Percentiles rank a stretch among this genome's conserved stretches.
Evolutionary conservation across 495 filamentous ascomycete species (phyloP).

Genomic region (Delitschia confertaspora): DNA sequence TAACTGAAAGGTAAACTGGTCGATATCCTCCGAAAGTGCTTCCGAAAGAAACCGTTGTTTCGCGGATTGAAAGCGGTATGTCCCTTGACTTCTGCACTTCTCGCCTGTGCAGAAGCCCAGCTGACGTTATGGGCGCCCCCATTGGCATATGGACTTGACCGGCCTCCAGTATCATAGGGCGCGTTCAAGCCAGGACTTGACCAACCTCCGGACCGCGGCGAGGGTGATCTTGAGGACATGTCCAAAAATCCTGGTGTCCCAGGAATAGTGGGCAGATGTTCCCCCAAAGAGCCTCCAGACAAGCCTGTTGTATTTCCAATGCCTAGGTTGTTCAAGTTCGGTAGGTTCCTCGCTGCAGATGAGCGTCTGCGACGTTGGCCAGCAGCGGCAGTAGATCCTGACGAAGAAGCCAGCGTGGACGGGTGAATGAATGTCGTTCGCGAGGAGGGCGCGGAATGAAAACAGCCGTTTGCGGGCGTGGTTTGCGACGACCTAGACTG

Average conservation of each 20-base stretch:
- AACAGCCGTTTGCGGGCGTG: slow-evolving; percentile 10
- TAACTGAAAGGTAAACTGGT: slow-evolving; percentile 61
- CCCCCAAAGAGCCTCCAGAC: slow-evolving; percentile 11
- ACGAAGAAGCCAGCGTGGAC: slow-evolving; percentile 25
- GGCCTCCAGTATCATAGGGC: slow-evolving; percentile 50
- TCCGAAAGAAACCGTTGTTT: slow-evolving; percentile 73
- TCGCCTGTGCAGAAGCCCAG: slow-evolving; percentile 72
- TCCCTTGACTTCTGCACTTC: slow-evolving; percentile 62
- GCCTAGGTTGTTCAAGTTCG: slow-evolving; percentile 19
- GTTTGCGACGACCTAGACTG: slow-evolving; percentile 6
- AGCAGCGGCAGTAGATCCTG: slow-evolving; percentile 18
- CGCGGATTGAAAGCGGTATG: slow-evolving; percentile 75
- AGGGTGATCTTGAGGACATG: slow-evolving; percentile 85
- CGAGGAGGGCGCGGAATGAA: slow-evolving; percentile 16
- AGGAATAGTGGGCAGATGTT: slow-evolving; percentile 25
- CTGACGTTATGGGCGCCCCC: slow-evolving; percentile 50
- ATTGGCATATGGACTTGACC: slow-evolving; percentile 52
- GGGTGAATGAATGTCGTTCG: slow-evolving; percentile 16
- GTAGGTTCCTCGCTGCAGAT: slow-evolving; percentile 25
- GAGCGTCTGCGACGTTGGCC: slow-evolving; percentile 29
- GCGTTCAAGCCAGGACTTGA: slow-evolving; percentile 71
- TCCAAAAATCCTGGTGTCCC: slow-evolving; percentile 26
- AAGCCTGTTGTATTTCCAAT: slow-evolving; percentile 17
- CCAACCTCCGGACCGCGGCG: slow-evolving; percentile 76
- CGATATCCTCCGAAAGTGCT: slow-evolving; percentile 66